Evolutionary conservation across 2,329 filamentous ascomycete species (phyloP).

Genomic region (Epicoccum nigrum): DNA sequence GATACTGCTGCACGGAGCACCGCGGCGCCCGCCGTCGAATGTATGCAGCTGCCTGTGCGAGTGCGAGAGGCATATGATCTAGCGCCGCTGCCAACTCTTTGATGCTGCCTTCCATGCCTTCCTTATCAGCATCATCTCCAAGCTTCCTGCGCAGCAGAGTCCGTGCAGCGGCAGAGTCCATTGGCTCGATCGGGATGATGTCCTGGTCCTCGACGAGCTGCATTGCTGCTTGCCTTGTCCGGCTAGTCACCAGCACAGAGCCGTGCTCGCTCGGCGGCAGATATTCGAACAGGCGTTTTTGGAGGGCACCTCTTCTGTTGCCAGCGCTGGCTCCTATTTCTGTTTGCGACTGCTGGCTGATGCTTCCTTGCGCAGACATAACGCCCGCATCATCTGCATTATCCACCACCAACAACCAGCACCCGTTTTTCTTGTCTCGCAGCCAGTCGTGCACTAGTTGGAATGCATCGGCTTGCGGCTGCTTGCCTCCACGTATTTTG

Average conservation of each 20-base stretch:
- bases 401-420: too few relatives aligned
- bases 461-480: too few relatives aligned
- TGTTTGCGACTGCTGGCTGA: too few relatives aligned
- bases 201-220: slow-evolving; percentile 16
- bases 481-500: too few relatives aligned
- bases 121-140: not conserved
- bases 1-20: too few relatives aligned
- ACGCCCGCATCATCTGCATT: too few relatives aligned
- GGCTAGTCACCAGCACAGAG: slow-evolving; percentile 19
- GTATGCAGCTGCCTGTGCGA: slow-evolving; percentile 43
- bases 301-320: too few relatives aligned
- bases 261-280: slow-evolving; percentile 5
- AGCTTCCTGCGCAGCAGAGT: slow-evolving; percentile 17
- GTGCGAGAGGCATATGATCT: slow-evolving; percentile 45
- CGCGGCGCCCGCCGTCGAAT: slow-evolving; percentile 30
- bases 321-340: too few relatives aligned
- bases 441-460: too few relatives aligned
- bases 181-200: slow-evolving; percentile 15
- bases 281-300: too few relatives aligned
- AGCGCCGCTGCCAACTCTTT: slow-evolving; percentile 28
- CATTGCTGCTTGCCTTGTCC: slow-evolving; percentile 12
- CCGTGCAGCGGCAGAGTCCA: slow-evolving; percentile 12
- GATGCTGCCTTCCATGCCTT: not conserved
- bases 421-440: too few relatives aligned
- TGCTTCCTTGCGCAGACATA: too few relatives aligned